phyloP scores from a whole-genome alignment of 1,284 basidiomycete species.

The Anthracocystis walkeri region DNA sequence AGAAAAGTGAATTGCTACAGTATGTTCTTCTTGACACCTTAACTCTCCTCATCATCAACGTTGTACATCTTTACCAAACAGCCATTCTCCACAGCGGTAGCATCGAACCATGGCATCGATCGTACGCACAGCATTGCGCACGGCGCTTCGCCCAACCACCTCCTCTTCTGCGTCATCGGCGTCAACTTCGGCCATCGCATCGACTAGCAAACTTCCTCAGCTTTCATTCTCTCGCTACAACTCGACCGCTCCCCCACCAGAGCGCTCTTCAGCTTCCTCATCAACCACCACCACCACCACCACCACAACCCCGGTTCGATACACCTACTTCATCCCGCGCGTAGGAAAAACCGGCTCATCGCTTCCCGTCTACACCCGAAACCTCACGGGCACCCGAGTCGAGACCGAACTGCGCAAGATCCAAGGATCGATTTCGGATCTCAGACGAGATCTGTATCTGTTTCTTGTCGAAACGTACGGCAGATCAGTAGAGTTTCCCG shows the following conservation, averaged over 20 bases:
- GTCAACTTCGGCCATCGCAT: conserved; percentile 21
- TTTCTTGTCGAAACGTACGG: conserved; percentile 36
- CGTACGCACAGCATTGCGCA: conserved; percentile 16
- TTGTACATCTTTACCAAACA: too few species aligned
- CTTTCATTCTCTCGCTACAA: conserved; percentile 11
- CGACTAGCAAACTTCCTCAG: conserved; percentile 21
- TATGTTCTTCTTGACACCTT: neutral
- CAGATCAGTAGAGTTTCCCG: neutral
- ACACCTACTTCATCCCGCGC: conserved; percentile 59
- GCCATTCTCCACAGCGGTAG: too few species aligned
- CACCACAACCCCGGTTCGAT: conserved; percentile 25
- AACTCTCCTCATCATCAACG: neutral
- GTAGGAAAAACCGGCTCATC: conserved; percentile 47
- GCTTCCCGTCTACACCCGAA: conserved; percentile 60
- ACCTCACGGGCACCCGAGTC: conserved; percentile 46
- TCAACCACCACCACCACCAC: neutral
- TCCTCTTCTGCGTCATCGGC: conserved; percentile 5
- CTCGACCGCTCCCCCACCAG: conserved; percentile 18
- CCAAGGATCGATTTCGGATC: conserved; percentile 46
- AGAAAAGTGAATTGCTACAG: conserved; percentile 10
- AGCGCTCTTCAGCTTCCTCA: neutral
- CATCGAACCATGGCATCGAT: conserved; percentile 18
- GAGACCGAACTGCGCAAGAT: conserved; percentile 58
- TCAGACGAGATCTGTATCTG: conserved; percentile 28
- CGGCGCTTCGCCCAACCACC: conserved; percentile 8